Conservation (phyloP, 2,329 filamentous ascomycete genomes). For the Xylariomycetidae sp. region DNA sequence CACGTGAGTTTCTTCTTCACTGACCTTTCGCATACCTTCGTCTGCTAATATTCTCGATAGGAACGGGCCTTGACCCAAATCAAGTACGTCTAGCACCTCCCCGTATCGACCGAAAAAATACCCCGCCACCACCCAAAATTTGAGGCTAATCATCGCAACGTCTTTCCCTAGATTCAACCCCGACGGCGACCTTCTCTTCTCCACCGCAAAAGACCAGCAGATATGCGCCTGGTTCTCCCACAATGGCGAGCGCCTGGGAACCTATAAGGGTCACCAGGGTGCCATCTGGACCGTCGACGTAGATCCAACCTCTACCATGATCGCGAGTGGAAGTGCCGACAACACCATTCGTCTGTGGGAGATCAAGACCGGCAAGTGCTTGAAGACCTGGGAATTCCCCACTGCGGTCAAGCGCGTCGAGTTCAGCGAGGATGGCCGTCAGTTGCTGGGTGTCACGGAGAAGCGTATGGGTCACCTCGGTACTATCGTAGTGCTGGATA, state of each 20-base stretch:
- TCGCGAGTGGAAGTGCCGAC: slow-evolving; percentile 94
- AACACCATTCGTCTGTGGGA: slow-evolving; percentile 99
- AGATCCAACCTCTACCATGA: slow-evolving; percentile 83
- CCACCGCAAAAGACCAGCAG: slow-evolving; percentile 91
- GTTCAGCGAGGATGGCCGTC: slow-evolving; percentile 89
- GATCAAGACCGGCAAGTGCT: slow-evolving; percentile 81
- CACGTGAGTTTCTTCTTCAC: slow-evolving; percentile 57
- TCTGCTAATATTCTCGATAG: slow-evolving; percentile 32
- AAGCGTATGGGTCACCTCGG: slow-evolving; percentile 96
- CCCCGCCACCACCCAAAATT: slow-evolving; percentile 7
- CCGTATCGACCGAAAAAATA: slow-evolving; percentile 7
- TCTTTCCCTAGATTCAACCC: slow-evolving; percentile 64
- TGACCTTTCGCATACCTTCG: not conserved
- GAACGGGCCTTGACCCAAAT: slow-evolving; percentile 95
- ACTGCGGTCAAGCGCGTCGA: slow-evolving; percentile 97
- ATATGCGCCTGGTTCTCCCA: slow-evolving; percentile 96
- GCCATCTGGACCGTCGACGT: slow-evolving; percentile 99
- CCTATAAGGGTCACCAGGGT: slow-evolving; percentile 94
- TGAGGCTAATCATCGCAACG: slow-evolving; percentile 11
- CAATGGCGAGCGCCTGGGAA: slow-evolving; percentile 95
- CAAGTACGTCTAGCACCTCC: slow-evolving; percentile 50
- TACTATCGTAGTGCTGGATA: slow-evolving; percentile 89
- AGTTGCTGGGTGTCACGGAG: slow-evolving; percentile 91
- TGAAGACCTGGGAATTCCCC: slow-evolving; percentile 97
- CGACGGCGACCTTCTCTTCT: slow-evolving; percentile 97